These are phyloP conservation scores for Phytopythium mirpurense DNA, from an alignment of 352 stramenopile species.

Conservation along the genomic window DNA sequence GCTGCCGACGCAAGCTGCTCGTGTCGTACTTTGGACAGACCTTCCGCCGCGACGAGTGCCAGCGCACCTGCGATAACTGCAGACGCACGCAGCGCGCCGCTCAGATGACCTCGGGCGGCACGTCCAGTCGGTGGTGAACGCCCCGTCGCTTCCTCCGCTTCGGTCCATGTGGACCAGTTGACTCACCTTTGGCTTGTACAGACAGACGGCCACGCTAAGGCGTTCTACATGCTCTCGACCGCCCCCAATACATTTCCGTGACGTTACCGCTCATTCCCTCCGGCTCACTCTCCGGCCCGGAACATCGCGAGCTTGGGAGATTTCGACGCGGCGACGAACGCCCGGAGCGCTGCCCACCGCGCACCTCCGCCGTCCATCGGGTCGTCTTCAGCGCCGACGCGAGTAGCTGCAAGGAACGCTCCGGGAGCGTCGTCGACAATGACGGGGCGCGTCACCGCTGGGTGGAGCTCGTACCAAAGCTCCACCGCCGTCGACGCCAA, in stretches of 20 bases:
- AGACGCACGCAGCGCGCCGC: slow-evolving; percentile 30
- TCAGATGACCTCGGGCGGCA: slow-evolving; percentile 11
- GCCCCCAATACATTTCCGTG: too few relatives aligned
- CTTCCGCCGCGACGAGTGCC: slow-evolving; percentile 61
- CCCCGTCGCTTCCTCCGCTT: background rate
- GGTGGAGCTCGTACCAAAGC: slow-evolving; percentile 36
- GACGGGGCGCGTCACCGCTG: background rate
- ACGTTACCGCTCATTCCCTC: background rate
- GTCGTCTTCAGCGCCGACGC: background rate
- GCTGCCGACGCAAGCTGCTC: slow-evolving; percentile 64
- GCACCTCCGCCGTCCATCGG: background rate
- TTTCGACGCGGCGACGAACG: slow-evolving; percentile 1
- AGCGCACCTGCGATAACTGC: slow-evolving; percentile 66
- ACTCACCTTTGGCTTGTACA: background rate
- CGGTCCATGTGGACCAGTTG: background rate
- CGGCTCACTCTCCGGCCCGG: background rate
- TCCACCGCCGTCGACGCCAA: slow-evolving; percentile 25
- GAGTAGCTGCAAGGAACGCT: background rate
- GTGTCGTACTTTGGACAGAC: slow-evolving; percentile 79
- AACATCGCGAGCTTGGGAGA: slow-evolving; percentile 1
- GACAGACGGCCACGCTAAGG: too few relatives aligned
- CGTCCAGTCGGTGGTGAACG: background rate
- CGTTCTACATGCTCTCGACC: too few relatives aligned
- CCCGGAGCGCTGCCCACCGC: background rate
- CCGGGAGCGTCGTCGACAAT: background rate